Conservation (phyloP, 257 asterid species). For the Plantago major region DNA sequence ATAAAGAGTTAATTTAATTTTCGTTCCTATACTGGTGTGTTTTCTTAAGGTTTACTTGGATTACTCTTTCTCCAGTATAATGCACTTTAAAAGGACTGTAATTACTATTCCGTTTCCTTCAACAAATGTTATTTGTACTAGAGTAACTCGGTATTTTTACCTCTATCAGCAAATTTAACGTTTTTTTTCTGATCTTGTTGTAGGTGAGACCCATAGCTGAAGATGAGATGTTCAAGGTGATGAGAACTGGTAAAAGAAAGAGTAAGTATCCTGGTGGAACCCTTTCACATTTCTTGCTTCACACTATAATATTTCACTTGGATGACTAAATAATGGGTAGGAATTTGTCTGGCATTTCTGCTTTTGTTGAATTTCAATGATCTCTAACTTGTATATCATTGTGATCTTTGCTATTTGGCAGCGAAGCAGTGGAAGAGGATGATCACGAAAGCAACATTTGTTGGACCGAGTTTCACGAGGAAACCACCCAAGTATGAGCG, state of each 20-base stretch:
- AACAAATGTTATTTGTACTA: background rate
- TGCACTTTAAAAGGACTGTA: background rate
- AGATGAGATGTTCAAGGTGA: slow-evolving; percentile 96
- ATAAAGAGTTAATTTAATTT: background rate
- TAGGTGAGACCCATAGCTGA: slow-evolving; percentile 97
- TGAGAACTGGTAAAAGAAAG: slow-evolving; percentile 91
- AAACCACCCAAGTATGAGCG: slow-evolving; percentile 98
- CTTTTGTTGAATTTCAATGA: too few species aligned
- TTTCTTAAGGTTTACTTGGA: background rate
- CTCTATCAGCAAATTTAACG: slow-evolving; percentile 6
- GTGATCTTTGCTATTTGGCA: slow-evolving; percentile 24
- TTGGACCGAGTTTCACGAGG: slow-evolving; percentile 88
- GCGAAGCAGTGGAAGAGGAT: slow-evolving; percentile 99
- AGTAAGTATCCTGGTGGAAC: slow-evolving; percentile 46
- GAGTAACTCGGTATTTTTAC: background rate
- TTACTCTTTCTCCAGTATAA: background rate
- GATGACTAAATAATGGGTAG: background rate
- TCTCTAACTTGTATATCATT: background rate
- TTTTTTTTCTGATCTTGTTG: slow-evolving; percentile 13
- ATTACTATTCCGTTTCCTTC: background rate
- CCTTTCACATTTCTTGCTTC: background rate
- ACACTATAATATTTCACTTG: background rate
- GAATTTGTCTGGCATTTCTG: too few species aligned
- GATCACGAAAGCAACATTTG: slow-evolving; percentile 94
- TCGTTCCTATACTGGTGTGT: background rate